phyloP scores from a whole-genome alignment of 768 basidiomycete genomes.

The Boletus coccyginus region DNA sequence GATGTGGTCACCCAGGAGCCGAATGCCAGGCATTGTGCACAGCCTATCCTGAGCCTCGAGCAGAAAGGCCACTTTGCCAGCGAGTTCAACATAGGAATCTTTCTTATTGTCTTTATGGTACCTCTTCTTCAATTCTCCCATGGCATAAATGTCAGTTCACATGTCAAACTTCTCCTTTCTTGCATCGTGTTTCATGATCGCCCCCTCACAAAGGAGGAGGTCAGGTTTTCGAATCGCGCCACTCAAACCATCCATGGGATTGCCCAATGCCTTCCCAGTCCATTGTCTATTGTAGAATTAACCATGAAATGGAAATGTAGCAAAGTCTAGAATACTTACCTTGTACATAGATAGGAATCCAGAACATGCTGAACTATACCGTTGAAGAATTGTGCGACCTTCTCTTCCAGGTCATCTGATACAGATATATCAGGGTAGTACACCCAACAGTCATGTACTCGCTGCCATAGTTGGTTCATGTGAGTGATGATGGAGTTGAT shows the following conservation, averaged over 20 bases:
- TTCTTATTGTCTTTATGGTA: too few relatives aligned
- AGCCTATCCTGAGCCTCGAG: constrained; percentile 4
- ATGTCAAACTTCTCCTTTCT: too few relatives aligned
- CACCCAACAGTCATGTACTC: neutral
- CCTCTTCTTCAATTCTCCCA: too few relatives aligned
- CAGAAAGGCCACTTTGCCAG: neutral
- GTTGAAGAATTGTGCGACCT: neutral
- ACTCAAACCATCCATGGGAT: neutral
- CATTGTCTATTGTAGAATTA: too few relatives aligned
- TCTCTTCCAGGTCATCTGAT: neutral
- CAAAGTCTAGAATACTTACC: neutral
- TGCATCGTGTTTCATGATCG: neutral
- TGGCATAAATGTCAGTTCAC: too few relatives aligned
- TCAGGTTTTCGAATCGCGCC: neutral
- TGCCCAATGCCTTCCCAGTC: too few relatives aligned
- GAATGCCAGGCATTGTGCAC: neutral
- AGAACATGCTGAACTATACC: neutral
- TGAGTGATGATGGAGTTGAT: too few relatives aligned
- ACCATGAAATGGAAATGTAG: too few relatives aligned
- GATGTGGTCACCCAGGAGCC: neutral
- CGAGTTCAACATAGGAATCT: neutral
- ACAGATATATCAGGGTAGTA: neutral
- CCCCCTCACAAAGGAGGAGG: neutral
- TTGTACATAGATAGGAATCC: neutral
- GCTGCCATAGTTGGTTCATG: too few relatives aligned